These are phyloP conservation scores for Nematocida minor DNA, from an alignment of 371 early-diverging fungal species.

Conservation along the genomic window DNA sequence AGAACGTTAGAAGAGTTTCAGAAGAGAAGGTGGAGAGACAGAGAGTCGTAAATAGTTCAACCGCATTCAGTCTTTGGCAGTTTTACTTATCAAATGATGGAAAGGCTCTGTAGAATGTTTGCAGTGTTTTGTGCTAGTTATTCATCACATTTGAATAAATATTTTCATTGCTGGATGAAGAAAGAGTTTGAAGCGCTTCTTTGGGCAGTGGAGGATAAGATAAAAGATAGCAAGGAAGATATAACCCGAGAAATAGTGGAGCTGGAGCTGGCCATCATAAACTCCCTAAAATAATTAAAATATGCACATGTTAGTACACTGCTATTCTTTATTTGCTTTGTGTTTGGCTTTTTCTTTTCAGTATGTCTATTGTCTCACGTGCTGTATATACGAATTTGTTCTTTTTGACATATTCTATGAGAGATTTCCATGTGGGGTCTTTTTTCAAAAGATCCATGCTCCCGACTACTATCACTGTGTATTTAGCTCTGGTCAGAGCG, in stretches of 20 bases:
- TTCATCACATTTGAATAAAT: neutral
- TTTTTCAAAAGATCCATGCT: constrained; percentile 58
- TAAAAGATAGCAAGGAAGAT: neutral
- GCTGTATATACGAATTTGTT: neutral
- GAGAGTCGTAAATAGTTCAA: too few species aligned
- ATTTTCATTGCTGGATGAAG: neutral
- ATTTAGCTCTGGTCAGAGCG: constrained; percentile 79
- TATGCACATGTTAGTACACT: too few species aligned
- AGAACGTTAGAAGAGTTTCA: neutral
- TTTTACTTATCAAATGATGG: too few species aligned
- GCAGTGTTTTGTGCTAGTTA: too few species aligned
- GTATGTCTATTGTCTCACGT: neutral
- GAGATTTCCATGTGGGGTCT: constrained; percentile 8
- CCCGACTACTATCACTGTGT: constrained; percentile 79
- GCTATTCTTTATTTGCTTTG: neutral
- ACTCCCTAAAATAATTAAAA: too few species aligned
- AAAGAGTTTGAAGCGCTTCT: constrained; percentile 4
- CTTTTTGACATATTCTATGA: constrained; percentile 12
- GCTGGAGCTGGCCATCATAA: constrained; percentile 12
- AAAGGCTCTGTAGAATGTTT: too few species aligned
- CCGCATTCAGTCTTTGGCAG: too few species aligned
- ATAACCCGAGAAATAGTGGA: constrained; percentile 4
- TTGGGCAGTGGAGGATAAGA: constrained; percentile 45
- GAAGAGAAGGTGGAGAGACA: too few species aligned
- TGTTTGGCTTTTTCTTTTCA: neutral